Conservation (phyloP, 257 asterid genomes). For the Forsythia viridissima region DNA sequence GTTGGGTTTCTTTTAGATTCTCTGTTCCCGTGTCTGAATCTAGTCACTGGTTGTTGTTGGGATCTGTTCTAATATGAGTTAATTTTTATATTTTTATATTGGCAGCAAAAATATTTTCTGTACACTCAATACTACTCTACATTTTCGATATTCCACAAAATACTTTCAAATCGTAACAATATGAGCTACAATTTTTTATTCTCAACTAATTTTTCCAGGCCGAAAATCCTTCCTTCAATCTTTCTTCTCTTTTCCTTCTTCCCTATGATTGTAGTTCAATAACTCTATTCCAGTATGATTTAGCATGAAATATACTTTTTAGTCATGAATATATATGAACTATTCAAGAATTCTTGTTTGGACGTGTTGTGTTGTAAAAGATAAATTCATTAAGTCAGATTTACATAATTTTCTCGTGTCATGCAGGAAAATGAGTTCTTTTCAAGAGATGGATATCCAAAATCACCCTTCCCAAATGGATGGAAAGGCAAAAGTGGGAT, state of each 20-base stretch:
- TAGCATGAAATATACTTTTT: not conserved
- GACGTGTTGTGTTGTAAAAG: not conserved
- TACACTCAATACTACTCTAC: not conserved
- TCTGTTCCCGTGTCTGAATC: constrained; percentile 43
- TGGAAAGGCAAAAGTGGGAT: constrained; percentile 91
- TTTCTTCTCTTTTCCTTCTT: not conserved
- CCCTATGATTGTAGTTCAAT: not conserved
- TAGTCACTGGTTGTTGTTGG: constrained; percentile 42
- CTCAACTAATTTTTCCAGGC: not conserved
- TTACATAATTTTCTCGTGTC: not conserved
- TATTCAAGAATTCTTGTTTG: not conserved
- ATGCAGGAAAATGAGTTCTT: constrained; percentile 73
- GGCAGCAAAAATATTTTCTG: too few relatives aligned
- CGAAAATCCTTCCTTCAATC: not conserved
- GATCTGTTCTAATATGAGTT: constrained; percentile 17
- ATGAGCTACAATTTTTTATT: too few relatives aligned
- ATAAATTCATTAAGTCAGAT: not conserved
- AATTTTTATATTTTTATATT: not conserved
- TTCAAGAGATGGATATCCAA: constrained; percentile 70
- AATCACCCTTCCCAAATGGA: constrained; percentile 72
- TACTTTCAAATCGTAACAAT: not conserved
- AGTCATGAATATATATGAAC: not conserved
- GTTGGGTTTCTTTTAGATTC: constrained; percentile 62
- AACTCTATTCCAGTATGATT: too few relatives aligned
- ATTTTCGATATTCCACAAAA: not conserved